These are phyloP conservation scores for barley (Hordeum vulgare) DNA, from an alignment of 176 grass and related monocot genomes.

Conservation along the genomic window MorexV3_pseudomolecules_assembly NC_058522.1:339130277-339130776, in stretches of 20 bases:
- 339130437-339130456: no score
- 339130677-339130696: slow-evolving; percentile 36
- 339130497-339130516: not conserved
- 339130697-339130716: slow-evolving; percentile 75
- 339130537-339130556: not conserved
- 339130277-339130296: no score
- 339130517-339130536: not conserved
- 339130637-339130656: slow-evolving; percentile 55
- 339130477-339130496: not conserved
- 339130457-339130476: no score
- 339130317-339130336: no score
- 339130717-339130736: slow-evolving; percentile 70
- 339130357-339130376: no score
- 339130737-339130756: slow-evolving; percentile 21
- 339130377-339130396: no score
- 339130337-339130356: no score
- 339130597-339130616: not conserved
- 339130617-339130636: slow-evolving; percentile 26
- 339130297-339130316: no score
- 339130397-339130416: no score
- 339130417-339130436: no score
- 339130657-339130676: slow-evolving; percentile 66
- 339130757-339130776: slow-evolving; percentile 10
- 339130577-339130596: not conserved
- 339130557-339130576: not conserved